phyloP scores from a whole-genome alignment of 2,329 filamentous ascomycete species.

The Periconia digitata region DNA sequence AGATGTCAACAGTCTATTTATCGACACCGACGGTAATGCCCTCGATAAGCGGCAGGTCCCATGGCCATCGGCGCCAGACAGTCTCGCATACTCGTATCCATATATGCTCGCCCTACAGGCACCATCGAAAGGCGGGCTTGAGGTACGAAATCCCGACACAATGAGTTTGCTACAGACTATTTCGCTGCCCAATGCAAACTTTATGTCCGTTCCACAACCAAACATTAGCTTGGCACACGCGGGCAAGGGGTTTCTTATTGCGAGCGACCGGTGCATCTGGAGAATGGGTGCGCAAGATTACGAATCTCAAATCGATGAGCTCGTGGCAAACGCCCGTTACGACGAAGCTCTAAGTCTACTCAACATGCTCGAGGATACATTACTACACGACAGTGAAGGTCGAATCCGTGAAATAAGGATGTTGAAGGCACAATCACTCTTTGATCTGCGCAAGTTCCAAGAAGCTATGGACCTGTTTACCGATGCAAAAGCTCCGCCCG shows the following conservation, averaged over 20 bases:
- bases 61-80: conserved; percentile 85
- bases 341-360: conserved; percentile 93
- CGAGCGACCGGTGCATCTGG: conserved; percentile 90
- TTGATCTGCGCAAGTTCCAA: conserved; percentile 78
- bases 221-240: conserved; percentile 94
- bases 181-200: conserved; percentile 75
- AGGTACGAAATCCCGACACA: conserved; percentile 91
- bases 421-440: conserved; percentile 83
- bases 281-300: conserved; percentile 94
- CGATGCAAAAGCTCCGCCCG: conserved; percentile 84
- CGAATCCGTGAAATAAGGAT: conserved; percentile 86
- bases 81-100: conserved; percentile 93
- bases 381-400: conserved; percentile 79
- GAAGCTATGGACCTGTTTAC: conserved; percentile 89
- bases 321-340: conserved; percentile 72
- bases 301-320: conserved; percentile 80
- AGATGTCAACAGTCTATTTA: conserved; percentile 93
- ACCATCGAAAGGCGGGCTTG: conserved; percentile 78
- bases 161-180: conserved; percentile 87
- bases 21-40: conserved; percentile 79
- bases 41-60: conserved; percentile 86
- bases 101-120: conserved; percentile 88
- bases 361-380: conserved; percentile 86
- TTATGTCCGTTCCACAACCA: conserved; percentile 88
- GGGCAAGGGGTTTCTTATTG: conserved; percentile 92